Percentiles rank a stretch among this genome's conserved stretches.
These are phyloP conservation scores for Dinochytrium kinnereticum DNA, from an alignment of 371 early-diverging fungal genomes.

Conservation along the genomic window DNA sequence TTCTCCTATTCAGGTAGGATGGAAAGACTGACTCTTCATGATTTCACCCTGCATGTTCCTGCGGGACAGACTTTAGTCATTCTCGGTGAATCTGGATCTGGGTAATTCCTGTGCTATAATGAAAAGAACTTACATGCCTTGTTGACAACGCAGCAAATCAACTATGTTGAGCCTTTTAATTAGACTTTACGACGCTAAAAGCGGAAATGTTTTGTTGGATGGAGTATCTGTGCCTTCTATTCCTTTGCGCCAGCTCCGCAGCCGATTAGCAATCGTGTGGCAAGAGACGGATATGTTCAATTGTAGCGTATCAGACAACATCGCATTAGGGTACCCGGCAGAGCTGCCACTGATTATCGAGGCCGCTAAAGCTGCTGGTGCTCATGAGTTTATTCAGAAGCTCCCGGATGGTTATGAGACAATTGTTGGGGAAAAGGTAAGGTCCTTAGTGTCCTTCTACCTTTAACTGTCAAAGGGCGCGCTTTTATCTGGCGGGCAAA, in stretches of 20 bases:
- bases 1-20: neutral
- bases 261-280: constrained; percentile 77
- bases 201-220: constrained; percentile 44
- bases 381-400: constrained; percentile 72
- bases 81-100: constrained; percentile 21
- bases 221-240: constrained; percentile 44
- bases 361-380: constrained; percentile 68
- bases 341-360: constrained; percentile 52
- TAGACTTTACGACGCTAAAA: constrained; percentile 73
- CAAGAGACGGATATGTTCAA: constrained; percentile 88
- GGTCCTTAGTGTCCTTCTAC: constrained; percentile 22
- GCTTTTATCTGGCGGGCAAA: constrained; percentile 51
- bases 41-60: constrained; percentile 6
- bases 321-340: constrained; percentile 60
- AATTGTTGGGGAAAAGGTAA: constrained; percentile 67
- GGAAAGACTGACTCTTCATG: neutral
- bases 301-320: constrained; percentile 78
- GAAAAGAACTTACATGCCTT: no score
- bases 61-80: neutral
- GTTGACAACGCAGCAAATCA: constrained; percentile 50
- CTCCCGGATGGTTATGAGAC: constrained; percentile 77
- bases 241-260: constrained; percentile 61
- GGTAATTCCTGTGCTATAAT: constrained; percentile 2
- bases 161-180: constrained; percentile 87
- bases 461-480: constrained; percentile 17